A percentile compares a stretch with the other conserved stretches of the same genome.
phyloP scores from a whole-genome alignment of 2,329 filamentous ascomycete genomes.

The Colletotrichum euphorbiae region DNA sequence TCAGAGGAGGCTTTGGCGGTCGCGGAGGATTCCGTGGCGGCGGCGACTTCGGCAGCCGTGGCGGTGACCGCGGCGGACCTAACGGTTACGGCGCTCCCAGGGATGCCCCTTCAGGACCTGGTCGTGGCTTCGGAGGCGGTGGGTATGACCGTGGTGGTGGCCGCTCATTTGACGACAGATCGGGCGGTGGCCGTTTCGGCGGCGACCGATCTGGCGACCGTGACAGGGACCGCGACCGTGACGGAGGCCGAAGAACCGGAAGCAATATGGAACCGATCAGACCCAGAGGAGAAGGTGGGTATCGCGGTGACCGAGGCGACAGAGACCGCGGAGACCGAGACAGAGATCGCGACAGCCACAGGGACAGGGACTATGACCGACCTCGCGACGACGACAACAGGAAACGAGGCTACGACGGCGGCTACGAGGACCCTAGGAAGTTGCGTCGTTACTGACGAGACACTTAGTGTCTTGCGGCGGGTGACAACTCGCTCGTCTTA shows the following conservation, averaged over 20 bases:
- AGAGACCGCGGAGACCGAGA: slow-evolving; percentile 59
- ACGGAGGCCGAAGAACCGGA: slow-evolving; percentile 65
- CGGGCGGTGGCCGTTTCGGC: slow-evolving; percentile 55
- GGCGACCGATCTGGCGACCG: slow-evolving; percentile 46
- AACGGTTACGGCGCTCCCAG: slow-evolving; percentile 65
- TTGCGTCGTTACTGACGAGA: slow-evolving; percentile 71
- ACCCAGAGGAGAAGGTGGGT: slow-evolving; percentile 69
- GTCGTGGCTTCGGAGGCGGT: slow-evolving; percentile 54
- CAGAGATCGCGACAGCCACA: slow-evolving; percentile 57
- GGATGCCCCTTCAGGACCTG: slow-evolving; percentile 71
- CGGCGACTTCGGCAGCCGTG: slow-evolving; percentile 59
- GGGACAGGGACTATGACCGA: slow-evolving; percentile 62
- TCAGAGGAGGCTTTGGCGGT: slow-evolving; percentile 65
- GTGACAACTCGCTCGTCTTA: slow-evolving; percentile 42
- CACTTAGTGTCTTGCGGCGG: slow-evolving; percentile 57
- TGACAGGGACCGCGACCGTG: slow-evolving; percentile 45
- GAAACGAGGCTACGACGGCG: slow-evolving; percentile 81
- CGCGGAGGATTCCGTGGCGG: slow-evolving; percentile 62
- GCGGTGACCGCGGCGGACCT: slow-evolving; percentile 52
- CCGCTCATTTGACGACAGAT: slow-evolving; percentile 71
- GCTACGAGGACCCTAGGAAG: slow-evolving; percentile 82
- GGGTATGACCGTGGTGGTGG: slow-evolving; percentile 68
- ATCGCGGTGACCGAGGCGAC: slow-evolving; percentile 52
- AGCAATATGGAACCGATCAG: slow-evolving; percentile 89
- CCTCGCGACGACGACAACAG: slow-evolving; percentile 69